Base-by-base conservation (phyloP, 2,329 filamentous ascomycete genomes). In the Fusarium penzigii region DNA sequence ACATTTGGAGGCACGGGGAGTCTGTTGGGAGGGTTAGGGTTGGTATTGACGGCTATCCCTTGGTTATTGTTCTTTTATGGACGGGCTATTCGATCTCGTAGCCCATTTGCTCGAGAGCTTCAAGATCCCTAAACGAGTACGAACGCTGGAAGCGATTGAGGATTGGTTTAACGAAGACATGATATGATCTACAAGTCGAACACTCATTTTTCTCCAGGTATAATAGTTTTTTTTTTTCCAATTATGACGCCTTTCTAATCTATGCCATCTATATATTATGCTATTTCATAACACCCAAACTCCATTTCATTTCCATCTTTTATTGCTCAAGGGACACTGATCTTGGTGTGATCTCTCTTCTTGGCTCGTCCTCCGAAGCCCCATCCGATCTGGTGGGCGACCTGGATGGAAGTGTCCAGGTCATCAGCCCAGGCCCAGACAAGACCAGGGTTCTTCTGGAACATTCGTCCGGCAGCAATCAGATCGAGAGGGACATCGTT, bases 61-160 rank as follows among this genome's bases (percentile, higher is more conserved):
- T 89, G 86, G 81, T 76, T 88, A 0, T 68, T 89, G 20, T 77
- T 86, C 11, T 80, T 88, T 44, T 88, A 81, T 57, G 86, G 87
- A 0, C 79, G 81, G 12, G 76, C 63, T 51, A 88, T 90, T 49
- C 73, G 86, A 17, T 79, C 79, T 4, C 76, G 81, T 53, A 88
- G 85, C 59, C 84, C 82, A 51, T 82, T 89, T 62, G 86, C 86
- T 1, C 56, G 56, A 2, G 50, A 54, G 29, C 53, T 57, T 17
- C 38, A 49, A 36, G 32, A 36, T 36, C 32, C 32, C 9, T 36
- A 25, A 25, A 7, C 20, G 7, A 5, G 4, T 7, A 25, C 20
- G 7, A 25, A 7, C 7, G 7, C 20, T 25, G 20, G 20, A 25
- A 25, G 5, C 4, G 20, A 7, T 25, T 25, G 20, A 25, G 20